Evolutionary conservation across 306 rosid species (phyloP), one percentile per base, ranked within the genome.

Genomic region (Prunus mume): DNA sequence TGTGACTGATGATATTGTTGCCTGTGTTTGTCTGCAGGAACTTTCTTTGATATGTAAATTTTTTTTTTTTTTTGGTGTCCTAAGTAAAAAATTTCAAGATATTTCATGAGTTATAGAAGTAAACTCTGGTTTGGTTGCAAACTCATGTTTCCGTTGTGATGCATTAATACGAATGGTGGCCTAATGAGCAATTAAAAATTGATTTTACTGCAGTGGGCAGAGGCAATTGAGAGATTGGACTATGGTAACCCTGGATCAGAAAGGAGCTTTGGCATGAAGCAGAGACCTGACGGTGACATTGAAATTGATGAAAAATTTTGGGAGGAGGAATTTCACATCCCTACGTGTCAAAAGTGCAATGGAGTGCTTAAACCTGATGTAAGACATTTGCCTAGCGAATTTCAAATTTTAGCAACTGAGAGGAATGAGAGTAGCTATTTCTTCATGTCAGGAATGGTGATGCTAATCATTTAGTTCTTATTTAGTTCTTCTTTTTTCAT

Each of bases 311-410:
- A 90, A 86, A 90, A 34, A 51, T 93, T 88, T 83, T 93, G 98
- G 98, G 98, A 90, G 83, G 90, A 91, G 78, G 94, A 91, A 76
- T 93, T 91, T 83, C 76, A 81, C 77, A 88, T 93, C 51, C 98
- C 98, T 50, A 85, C 86, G 63, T 91, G 98, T 75, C 85, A 81
- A 72, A 90, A 91, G 78, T 93, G 98, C 90, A 86, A 78, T 32
- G 97, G 96, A 76, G 88, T 90, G 85, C 91, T 93, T 81, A 93
- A 93, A 83, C 98, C 98, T 79, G 96, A 91, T 82, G 98, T 93
- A 91, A 64, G 90, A 74, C 68, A 64, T 77, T 65, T 67, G 27
- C 79, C 72, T 68, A 74, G 54, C 71, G 52, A 73, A 65, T 76
- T 65, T 52, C 32, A 11, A 78, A 50, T 43, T 78, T 72, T 76